Conservation (phyloP, 2,329 filamentous ascomycete genomes). For the Calonectria multiphialidica region DNA sequence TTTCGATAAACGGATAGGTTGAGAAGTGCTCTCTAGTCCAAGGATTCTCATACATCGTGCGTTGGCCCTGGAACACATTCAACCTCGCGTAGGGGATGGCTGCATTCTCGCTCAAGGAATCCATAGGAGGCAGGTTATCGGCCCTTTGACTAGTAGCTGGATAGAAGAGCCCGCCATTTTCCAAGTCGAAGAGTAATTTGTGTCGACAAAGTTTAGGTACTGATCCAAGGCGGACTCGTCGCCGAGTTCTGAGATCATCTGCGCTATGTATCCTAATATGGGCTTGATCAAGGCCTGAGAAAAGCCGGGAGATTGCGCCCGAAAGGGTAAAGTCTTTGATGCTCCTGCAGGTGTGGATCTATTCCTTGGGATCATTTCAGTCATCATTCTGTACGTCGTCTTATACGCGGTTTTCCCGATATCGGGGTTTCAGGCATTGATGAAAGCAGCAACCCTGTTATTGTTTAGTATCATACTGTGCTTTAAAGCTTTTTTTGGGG, state of each 20-base stretch:
- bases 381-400: neutral
- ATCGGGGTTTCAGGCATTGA: neutral
- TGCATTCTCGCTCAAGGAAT: neutral
- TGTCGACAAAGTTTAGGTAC: neutral
- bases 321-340: neutral
- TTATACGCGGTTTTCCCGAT: neutral
- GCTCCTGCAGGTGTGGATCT: neutral
- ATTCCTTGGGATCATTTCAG: neutral
- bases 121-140: neutral
- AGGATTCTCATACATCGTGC: neutral
- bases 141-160: neutral
- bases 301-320: neutral
- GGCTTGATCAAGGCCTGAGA: neutral
- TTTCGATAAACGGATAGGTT: neutral
- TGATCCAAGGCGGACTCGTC: neutral
- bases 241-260: neutral
- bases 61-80: neutral
- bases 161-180: neutral
- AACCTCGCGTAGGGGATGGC: neutral
- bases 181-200: neutral
- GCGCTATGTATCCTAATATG: neutral
- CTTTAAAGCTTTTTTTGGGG: neutral
- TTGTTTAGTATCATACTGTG: neutral
- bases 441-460: neutral
- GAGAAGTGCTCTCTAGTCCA: neutral